These are phyloP conservation scores for Mucor mucedo DNA, from an alignment of 371 early-diverging fungal species.

Conservation along the genomic window DNA sequence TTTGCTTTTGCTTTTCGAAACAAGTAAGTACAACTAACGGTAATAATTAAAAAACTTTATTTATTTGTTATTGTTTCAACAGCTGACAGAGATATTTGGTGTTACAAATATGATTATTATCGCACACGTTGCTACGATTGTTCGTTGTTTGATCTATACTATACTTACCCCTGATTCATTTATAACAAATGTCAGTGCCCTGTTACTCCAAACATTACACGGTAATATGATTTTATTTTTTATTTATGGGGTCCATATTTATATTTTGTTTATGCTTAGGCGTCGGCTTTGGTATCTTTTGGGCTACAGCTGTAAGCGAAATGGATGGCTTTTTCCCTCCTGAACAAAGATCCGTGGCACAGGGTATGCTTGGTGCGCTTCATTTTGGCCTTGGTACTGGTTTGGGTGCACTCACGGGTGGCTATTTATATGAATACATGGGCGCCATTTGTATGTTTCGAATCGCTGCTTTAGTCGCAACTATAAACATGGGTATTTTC, in stretches of 20 bases:
- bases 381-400: conserved; percentile 38
- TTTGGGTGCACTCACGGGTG: conserved; percentile 32
- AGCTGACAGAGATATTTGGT: conserved; percentile 48
- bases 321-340: conserved; percentile 40
- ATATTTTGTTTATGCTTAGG: neutral
- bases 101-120: conserved; percentile 46
- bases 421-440: conserved; percentile 33
- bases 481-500: conserved; percentile 18
- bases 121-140: conserved; percentile 46
- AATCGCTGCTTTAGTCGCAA: conserved; percentile 19
- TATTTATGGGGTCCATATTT: neutral
- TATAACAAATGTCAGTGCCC: conserved; percentile 39
- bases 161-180: conserved; percentile 38
- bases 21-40: conserved; percentile 28
- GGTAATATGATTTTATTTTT: conserved; percentile 15
- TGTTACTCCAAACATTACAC: conserved; percentile 46
- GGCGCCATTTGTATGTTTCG: conserved; percentile 35
- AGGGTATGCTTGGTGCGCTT: conserved; percentile 38
- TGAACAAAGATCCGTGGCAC: conserved; percentile 39
- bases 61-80: neutral
- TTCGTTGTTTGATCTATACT: conserved; percentile 44
- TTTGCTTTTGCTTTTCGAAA: conserved; percentile 35
- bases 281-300: conserved; percentile 41
- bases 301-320: conserved; percentile 41
- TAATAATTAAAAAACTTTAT: neutral